Evolutionary conservation across 1,139 yeast genomes (phyloP), one percentile per base, ranked within the genome.

Genomic region (Magnusiomyces tetraspermus): DNA sequence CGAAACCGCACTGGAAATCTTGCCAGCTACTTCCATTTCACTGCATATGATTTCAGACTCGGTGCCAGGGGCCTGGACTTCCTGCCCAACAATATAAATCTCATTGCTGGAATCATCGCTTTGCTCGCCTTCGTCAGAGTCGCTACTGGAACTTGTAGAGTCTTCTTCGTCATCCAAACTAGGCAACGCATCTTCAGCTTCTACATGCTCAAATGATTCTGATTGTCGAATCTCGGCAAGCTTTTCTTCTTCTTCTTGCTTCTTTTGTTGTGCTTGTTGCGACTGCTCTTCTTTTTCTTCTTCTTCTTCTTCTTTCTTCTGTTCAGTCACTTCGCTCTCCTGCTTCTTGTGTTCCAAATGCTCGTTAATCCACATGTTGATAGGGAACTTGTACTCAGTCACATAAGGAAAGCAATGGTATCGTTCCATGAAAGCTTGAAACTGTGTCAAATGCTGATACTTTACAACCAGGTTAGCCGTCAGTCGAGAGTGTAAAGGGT

Each of bases 381-480:
- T 50, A 19, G 53, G 54, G 36, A 54, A 54, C 36, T 54, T 54
- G 28, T 51, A 51, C 11, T 54, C 53, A 3, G 56, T 54, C 10
- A 53, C 56, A 46, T 51, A 47, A 2, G 56, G 56, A 15, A 54
- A 45, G 38, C 53, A 51, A 38, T 54, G 56, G 36, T 51, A 54
- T 13, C 56, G 51, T 31, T 40, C 48, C 56, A 54, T 54, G 36
- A 54, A 54, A 15, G 46, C 50, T 24, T 54, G 56, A 45, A 54
- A 51, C 19, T 51, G 53, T 2, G 51, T 41, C 26, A 51, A 50
- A 2, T 50, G 49, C 30, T 54, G 54, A 33, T 49, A 54, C 47
- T 51, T 49, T 2, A 54, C 28, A 24, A 54, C 49, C 30, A 50
- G 51, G 47, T 54, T 51, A 24, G 56, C 54, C 3, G 50, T 24